Base-by-base conservation (phyloP, 345 rosid genomes). In the Citrus mangshanensis region DNA sequence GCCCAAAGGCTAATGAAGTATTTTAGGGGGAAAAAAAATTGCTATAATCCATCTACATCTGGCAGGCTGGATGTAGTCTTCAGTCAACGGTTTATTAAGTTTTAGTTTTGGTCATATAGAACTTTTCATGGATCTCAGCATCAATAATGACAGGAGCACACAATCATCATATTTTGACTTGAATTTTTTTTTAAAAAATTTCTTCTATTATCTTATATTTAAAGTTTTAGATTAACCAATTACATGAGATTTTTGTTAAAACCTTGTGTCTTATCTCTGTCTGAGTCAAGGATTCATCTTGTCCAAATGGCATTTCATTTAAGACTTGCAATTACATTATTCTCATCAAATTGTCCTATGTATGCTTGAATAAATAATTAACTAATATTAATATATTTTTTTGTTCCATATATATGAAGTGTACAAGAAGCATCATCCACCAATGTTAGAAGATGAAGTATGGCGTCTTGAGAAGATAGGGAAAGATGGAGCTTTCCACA, bases 341-440 rank as follows among this genome's bases (percentile, higher is more conserved):
- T 42, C 51, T 42, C 13, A 42, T 42, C 51, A 42, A 42, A 42
- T 42, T 42, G 16, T 42, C 12, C 12, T 12, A 12, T 42, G 51
- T 42, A 12, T 42, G 51, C 51, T 42, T 42, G 51, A 42, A 16
- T 16, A 34, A 18, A 32, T 5, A 25, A 16, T 46, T 6, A 34
- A 1, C 42, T 65, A 66, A 35, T 35, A 18, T 18, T 35, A 7
- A 54, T 63, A 54, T 59, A 6, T 66, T 58, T 54, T 35, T 66
- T 70, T 58, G 66, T 13, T 10, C 10, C 37, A 21, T 6, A 51
- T 1, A 18, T 77, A 24, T 78, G 79, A 74, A 93, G 98, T 92
- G 86, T 95, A 95, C 91, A 93, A 90, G 94, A 95, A 95, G 82
- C 95, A 95, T 82, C 83, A 91, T 81, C 98, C 98, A 27, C 98